Conservation (phyloP, 2,329 filamentous ascomycete genomes). For the Calonectria leucothoes region DNA sequence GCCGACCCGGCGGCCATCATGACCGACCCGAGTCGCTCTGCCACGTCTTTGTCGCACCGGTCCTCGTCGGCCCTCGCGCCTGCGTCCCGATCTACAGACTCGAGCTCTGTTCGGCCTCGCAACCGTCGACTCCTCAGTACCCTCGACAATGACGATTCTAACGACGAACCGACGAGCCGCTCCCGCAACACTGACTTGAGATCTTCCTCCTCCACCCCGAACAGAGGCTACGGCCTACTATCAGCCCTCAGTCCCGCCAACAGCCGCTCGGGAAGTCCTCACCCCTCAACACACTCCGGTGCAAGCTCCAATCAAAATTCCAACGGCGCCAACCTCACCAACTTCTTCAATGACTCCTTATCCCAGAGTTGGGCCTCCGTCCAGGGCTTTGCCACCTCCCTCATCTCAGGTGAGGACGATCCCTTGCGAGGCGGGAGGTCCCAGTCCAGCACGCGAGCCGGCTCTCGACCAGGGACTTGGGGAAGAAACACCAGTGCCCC, state of each 20-base stretch:
- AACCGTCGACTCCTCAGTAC: conserved; percentile 59
- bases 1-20: conserved; percentile 50
- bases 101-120: conserved; percentile 59
- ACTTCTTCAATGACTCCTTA: conserved; percentile 63
- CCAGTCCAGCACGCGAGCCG: conserved; percentile 36
- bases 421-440: conserved; percentile 27
- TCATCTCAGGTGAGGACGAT: conserved; percentile 45
- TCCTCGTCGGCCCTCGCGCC: conserved; percentile 60
- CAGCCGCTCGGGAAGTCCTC: conserved; percentile 61
- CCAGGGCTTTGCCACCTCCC: conserved; percentile 63
- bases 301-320: conserved; percentile 43
- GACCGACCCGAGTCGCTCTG: conserved; percentile 47
- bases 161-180: conserved; percentile 32
- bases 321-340: conserved; percentile 51
- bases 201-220: conserved; percentile 43
- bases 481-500: conserved; percentile 28
- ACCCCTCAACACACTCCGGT: conserved; percentile 55
- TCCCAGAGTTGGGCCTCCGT: conserved; percentile 67
- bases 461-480: conserved; percentile 35
- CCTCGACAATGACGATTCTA: conserved; percentile 41
- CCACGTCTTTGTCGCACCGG: conserved; percentile 50
- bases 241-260: conserved; percentile 49
- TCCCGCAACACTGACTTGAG: conserved; percentile 34
- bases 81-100: conserved; percentile 54
- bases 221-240: conserved; percentile 47